Evolutionary conservation across 257 asterid species (phyloP), one percentile per base, ranked within the genome.

Genomic region (Penstemon newberryi): DNA sequence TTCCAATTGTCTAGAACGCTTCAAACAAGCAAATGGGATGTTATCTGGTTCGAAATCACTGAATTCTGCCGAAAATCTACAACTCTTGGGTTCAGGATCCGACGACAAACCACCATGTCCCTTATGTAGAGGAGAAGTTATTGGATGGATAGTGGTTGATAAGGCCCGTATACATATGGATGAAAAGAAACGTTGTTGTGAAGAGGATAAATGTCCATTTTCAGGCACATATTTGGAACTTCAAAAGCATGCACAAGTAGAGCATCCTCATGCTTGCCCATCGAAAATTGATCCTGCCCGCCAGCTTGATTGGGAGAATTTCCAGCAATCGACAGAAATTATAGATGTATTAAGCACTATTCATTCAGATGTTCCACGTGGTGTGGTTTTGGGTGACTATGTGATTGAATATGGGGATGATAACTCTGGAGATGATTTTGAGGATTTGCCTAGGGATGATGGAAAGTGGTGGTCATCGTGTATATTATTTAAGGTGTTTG

Each of bases 381-480:
- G 97, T 33, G 97, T 90, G 57, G 94, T 90, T 72, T 72, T 88
- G 41, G 96, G 97, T 47, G 97, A 90, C 79, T 90, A 90, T 80
- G 97, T 90, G 67, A 90, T 90, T 50, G 97, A 90, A 74, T 86
- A 90, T 74, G 97, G 97, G 59, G 89, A 86, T 74, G 84, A 86
- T 68, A 74, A 86, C 72, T 90, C 94, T 33, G 94, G 86, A 15
- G 96, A 90, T 70, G 97, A 88, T 52, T 83, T 78, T 56, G 97
- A 83, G 19, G 87, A 86, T 45, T 86, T 84, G 60, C 94, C 78
- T 15, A 78, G 85, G 69, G 84, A 81, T n/a, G 81, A 86, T 56
- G 80, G 96, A 40, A 90, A 82, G 47, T 90, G 97, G 97, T 90
- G 92, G 92, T 86, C 86, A 0, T 90, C 96, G 8, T 90, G 97